These are phyloP conservation scores for Colletotrichum zoysiae DNA, from an alignment of 2,329 filamentous ascomycete species.

Conservation along the genomic window DNA sequence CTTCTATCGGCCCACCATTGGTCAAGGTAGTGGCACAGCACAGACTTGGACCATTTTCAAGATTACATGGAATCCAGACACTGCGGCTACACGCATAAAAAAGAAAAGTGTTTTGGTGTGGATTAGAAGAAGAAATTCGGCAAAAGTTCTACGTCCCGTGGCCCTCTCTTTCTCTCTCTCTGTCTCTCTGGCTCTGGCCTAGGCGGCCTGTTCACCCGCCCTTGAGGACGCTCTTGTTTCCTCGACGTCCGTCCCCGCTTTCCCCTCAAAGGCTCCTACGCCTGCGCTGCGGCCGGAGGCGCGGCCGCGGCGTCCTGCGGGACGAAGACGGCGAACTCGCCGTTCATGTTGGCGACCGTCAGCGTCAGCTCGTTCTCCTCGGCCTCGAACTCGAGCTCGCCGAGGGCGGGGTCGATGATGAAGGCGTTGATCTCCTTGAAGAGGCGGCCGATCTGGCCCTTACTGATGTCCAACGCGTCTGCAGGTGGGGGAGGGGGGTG, in stretches of 20 bases:
- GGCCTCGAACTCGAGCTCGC: slow-evolving; percentile 57
- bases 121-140: neutral
- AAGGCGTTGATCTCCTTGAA: slow-evolving; percentile 52
- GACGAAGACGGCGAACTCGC: slow-evolving; percentile 52
- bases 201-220: neutral
- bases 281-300: neutral
- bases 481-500: too few relatives aligned
- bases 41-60: neutral
- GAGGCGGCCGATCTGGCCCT: slow-evolving; percentile 52
- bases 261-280: neutral
- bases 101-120: neutral
- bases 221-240: neutral
- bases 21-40: neutral
- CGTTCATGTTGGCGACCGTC: slow-evolving; percentile 49
- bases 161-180: neutral
- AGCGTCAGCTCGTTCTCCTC: slow-evolving; percentile 56
- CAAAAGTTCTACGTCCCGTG: neutral
- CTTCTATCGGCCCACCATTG: neutral
- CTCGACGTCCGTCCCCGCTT: neutral
- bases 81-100: neutral
- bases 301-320: slow-evolving; percentile 42
- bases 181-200: neutral
- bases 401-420: slow-evolving; percentile 51
- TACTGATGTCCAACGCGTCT: slow-evolving; percentile 53
- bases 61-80: too few relatives aligned